phyloP scores from a whole-genome alignment of 2,329 filamentous ascomycete species.

The Didymella keratinophila region DNA sequence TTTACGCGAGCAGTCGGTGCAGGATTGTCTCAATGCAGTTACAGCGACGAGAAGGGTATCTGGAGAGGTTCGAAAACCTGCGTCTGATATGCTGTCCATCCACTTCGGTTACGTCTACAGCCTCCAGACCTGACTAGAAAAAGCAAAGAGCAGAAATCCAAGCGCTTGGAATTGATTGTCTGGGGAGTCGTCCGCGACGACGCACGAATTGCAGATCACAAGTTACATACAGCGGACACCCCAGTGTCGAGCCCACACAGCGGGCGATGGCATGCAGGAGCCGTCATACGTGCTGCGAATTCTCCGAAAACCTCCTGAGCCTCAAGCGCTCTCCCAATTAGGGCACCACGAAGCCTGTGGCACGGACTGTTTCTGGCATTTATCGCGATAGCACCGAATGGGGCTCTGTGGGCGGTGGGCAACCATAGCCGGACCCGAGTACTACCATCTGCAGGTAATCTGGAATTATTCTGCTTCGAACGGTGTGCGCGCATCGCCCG shows the following conservation, averaged over 20 bases:
- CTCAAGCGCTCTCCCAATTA: conserved; percentile 12
- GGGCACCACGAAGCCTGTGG: conserved; percentile 7
- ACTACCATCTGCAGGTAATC: conserved; percentile 13
- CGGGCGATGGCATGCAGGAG: conserved; percentile 8
- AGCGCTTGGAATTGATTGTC: conserved; percentile 14
- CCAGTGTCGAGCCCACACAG: conserved; percentile 10
- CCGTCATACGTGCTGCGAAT: conserved; percentile 6
- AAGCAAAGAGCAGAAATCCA: conserved; percentile 19
- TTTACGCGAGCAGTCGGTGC: conserved; percentile 18
- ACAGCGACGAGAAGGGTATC: conserved; percentile 15
- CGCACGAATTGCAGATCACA: conserved; percentile 20
- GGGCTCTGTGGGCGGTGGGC: conserved; percentile 3
- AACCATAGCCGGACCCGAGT: conserved; percentile 7
- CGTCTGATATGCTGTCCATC: not conserved
- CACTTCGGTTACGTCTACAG: not conserved
- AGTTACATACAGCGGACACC: conserved; percentile 16
- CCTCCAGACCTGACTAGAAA: conserved; percentile 11
- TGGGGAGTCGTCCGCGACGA: conserved; percentile 10
- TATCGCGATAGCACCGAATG: conserved; percentile 10
- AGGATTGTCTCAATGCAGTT: conserved; percentile 22
- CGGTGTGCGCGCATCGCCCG: conserved; percentile 6
- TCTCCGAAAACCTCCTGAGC: conserved; percentile 14
- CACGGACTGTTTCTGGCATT: conserved; percentile 9
- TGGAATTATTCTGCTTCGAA: conserved; percentile 7
- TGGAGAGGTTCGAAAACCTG: conserved; percentile 5